Conservation (phyloP, 1,284 basidiomycete genomes). For the Sanghuangporus weigelae region DNA sequence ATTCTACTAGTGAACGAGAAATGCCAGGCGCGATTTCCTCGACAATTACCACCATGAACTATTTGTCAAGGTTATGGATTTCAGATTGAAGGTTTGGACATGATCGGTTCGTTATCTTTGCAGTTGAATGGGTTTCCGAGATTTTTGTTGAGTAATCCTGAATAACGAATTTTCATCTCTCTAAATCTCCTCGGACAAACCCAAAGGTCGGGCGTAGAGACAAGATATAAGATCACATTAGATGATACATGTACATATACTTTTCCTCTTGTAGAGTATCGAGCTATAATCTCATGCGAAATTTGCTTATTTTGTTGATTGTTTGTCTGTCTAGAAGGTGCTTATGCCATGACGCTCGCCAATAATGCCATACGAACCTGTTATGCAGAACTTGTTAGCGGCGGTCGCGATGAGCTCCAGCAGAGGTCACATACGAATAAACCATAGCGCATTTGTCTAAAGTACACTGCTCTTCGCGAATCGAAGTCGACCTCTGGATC, state of each 20-base stretch:
- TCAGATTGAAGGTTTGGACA: no score
- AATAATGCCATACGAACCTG: constrained; percentile 78
- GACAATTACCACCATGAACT: no score
- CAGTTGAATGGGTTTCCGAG: no score
- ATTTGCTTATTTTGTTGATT: background rate
- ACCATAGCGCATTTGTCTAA: constrained; percentile 98
- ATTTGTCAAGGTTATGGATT: no score
- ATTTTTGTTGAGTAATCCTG: no score
- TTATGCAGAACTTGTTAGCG: background rate
- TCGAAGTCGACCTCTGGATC: constrained; percentile 99
- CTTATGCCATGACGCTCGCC: constrained; percentile 57
- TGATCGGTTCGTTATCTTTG: no score
- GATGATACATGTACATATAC: background rate
- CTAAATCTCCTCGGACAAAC: no score
- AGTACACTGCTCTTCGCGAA: constrained; percentile 90
- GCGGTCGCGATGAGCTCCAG: background rate
- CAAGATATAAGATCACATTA: background rate
- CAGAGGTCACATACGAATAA: constrained; percentile 72
- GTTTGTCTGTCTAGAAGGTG: background rate
- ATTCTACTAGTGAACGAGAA: no score
- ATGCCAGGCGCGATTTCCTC: no score
- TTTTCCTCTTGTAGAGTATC: background rate
- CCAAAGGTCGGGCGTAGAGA: background rate
- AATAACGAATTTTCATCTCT: no score
- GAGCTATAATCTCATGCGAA: background rate